Base-by-base conservation (phyloP, 345 rosid species). In the Excoecaria agallocha region DNA sequence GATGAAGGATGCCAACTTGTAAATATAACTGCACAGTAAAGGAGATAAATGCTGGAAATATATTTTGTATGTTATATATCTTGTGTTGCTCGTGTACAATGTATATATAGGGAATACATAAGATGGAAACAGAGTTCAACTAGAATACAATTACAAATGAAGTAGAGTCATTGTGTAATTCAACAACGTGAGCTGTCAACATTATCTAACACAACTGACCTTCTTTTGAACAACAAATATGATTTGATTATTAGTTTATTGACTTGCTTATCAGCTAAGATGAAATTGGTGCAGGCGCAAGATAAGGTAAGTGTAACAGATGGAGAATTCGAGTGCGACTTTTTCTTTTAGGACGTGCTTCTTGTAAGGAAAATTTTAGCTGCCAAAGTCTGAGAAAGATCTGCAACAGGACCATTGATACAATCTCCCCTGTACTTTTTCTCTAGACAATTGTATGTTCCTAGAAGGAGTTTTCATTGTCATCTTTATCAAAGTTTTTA, bases 321-420 rank as follows among this genome's bases (percentile, higher is more conserved):
- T 55, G 89, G 48, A 43, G 48, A 85, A 38, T 77, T 86, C 50
- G 88, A 85, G 68, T 80, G 75, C 61, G 76, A 73, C 78, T 30
- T 90, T 81, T 75, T 83, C 90, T 37, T 81, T 74, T 56, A 76
- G 87, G 77, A 87, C 82, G 17, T 86, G 89, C 82, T 70, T 79
- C 82, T 70, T 80, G 56, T 85, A 83, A 82, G 63, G 79, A 51
- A 68, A 48, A 57, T 65, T 52, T 69, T 38, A 50, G 22, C 30
- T 50, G 69, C 73, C 59, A n/a, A 58, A 46, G 24, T 9, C 41
- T 5, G 15, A 24, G 20, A 57, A 66, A n/a, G 62, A 39, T 76
- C 64, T 76, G 66, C 57, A n/a, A 43, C 6, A 43, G 48, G 48
- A 43, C 10, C 48, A 54, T 63, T 64, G 50, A 22, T 24, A 15